Conservation (phyloP, 768 basidiomycete genomes). For the Leccinellum albellum region DNA sequence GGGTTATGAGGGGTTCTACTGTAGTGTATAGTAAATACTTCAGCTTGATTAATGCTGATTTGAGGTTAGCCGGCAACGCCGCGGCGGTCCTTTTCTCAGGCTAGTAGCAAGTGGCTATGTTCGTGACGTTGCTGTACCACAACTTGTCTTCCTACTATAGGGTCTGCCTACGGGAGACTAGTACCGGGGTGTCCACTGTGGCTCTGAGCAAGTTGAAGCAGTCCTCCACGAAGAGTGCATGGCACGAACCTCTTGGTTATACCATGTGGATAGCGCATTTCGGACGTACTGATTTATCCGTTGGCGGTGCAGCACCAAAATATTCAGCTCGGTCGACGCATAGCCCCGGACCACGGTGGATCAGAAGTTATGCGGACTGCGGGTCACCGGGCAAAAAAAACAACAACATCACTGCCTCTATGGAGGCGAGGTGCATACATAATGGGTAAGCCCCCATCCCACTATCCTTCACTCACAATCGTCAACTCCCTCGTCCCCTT, state of each 20-base stretch:
- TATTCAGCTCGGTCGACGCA: neutral
- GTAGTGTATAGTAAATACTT: no score
- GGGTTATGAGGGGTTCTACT: neutral
- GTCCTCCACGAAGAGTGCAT: neutral
- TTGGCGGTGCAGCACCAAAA: neutral
- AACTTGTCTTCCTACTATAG: no score
- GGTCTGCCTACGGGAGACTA: no score
- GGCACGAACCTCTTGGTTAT: neutral
- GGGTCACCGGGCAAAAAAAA: neutral
- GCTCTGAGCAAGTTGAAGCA: neutral
- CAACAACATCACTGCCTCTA: slow-evolving; percentile 18
- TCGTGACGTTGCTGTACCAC: no score
- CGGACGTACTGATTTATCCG: neutral
- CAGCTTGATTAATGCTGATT: no score
- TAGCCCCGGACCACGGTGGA: slow-evolving; percentile 11
- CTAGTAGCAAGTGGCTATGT: no score
- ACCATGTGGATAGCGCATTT: neutral
- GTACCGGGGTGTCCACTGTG: no score
- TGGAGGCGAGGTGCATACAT: slow-evolving; percentile 11
- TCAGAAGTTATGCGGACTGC: neutral
- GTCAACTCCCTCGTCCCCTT: neutral
- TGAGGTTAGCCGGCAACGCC: no score
- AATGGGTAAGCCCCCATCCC: slow-evolving; percentile 13
- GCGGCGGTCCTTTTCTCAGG: no score
- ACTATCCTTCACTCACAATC: slow-evolving; percentile 1